These are phyloP conservation scores for Suhomyces prunicola DNA, from an alignment of 805 yeast species.

Conservation along the genomic window DNA sequence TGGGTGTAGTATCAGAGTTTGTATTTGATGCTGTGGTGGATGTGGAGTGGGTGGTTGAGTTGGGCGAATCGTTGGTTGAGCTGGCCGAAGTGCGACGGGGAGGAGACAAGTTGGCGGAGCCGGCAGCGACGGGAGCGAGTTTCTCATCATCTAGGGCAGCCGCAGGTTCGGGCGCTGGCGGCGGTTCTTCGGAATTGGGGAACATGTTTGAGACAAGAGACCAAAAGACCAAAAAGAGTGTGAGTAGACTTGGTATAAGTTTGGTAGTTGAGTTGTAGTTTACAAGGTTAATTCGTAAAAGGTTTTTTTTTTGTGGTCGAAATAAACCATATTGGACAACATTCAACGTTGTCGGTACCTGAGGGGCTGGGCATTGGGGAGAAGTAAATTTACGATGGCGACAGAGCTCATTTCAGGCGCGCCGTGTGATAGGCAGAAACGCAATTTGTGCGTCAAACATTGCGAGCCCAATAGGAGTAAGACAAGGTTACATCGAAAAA, in stretches of 20 bases:
- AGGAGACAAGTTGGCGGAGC: background rate
- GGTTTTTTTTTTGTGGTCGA: background rate
- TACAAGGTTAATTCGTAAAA: background rate
- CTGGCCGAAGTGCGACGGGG: background rate
- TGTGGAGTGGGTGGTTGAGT: background rate
- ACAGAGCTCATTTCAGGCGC: background rate
- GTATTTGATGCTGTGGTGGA: background rate
- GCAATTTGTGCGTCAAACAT: background rate
- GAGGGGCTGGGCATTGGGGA: constrained; percentile 3
- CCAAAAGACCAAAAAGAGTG: background rate
- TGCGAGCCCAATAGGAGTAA: background rate
- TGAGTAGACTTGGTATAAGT: background rate
- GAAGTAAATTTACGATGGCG: constrained; percentile 4
- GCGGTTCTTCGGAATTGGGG: constrained; percentile 3
- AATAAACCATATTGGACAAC: background rate
- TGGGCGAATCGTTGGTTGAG: background rate
- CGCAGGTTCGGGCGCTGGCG: background rate
- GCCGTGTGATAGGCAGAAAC: background rate
- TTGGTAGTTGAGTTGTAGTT: background rate
- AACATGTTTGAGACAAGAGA: background rate
- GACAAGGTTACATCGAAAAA: background rate
- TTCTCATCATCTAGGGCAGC: background rate
- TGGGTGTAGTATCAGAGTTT: background rate
- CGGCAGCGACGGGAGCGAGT: background rate
- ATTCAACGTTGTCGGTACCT: constrained; percentile 2